A percentile compares a stretch with the other conserved stretches of the same genome.
Conservation (phyloP, 768 basidiomycete genomes). For the Lactarius indigo region DNA sequence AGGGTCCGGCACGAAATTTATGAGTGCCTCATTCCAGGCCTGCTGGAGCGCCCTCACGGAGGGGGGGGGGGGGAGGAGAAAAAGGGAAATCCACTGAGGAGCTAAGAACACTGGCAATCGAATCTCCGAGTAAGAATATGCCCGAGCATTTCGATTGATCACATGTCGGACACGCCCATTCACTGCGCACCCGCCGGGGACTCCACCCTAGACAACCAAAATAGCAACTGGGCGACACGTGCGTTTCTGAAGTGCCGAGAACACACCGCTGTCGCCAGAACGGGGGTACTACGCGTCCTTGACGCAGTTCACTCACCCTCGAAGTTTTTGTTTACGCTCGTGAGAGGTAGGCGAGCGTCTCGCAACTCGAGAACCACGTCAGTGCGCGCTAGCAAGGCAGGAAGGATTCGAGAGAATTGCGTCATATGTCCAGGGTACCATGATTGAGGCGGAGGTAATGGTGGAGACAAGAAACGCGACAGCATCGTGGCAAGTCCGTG, state of each 20-base stretch:
- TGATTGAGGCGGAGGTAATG: conserved; percentile 72
- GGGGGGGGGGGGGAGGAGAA: not conserved
- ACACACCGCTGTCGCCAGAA: conserved; percentile 7
- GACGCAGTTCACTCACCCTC: conserved; percentile 56
- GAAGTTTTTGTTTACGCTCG: conserved; percentile 86
- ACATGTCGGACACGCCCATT: conserved; percentile 16
- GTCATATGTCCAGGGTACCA: conserved; percentile 98
- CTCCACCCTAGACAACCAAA: conserved; percentile 13
- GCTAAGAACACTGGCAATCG: conserved; percentile 2
- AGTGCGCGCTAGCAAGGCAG: conserved; percentile 71
- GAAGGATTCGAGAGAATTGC: conserved; percentile 74
- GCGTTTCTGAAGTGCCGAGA: not conserved
- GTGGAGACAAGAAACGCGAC: conserved; percentile 39
- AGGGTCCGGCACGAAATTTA: conserved; percentile 11
- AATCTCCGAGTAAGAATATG: conserved; percentile 16
- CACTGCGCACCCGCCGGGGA: not conserved
- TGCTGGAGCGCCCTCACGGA: not conserved
- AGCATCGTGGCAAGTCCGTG: conserved; percentile 31
- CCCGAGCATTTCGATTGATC: conserved; percentile 14
- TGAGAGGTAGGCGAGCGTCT: conserved; percentile 89
- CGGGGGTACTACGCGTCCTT: conserved; percentile 20
- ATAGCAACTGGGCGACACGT: conserved; percentile 4
- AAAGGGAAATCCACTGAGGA: conserved; percentile 2
- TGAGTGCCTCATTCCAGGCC: conserved; percentile 13
- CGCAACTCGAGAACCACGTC: conserved; percentile 93